Evolutionary conservation across 2,329 filamentous ascomycete species (phyloP).

Genomic region (Drechmeria coniospora): DNA sequence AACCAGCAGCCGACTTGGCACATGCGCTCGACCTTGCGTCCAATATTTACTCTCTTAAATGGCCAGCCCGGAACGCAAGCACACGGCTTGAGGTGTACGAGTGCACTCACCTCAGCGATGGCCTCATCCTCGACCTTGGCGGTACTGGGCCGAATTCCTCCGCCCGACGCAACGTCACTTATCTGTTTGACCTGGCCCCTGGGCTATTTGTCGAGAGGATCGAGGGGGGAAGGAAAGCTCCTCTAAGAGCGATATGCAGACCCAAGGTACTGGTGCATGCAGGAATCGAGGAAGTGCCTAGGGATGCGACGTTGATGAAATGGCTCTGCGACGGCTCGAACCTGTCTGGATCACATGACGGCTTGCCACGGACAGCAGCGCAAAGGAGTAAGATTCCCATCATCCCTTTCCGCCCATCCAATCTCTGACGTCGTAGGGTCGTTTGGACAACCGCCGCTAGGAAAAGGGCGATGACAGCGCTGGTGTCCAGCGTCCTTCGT

Average conservation of each 20-base stretch:
- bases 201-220: slow-evolving; percentile 22
- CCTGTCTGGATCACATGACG: slow-evolving; percentile 4
- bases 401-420: slow-evolving; percentile 6
- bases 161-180: slow-evolving; percentile 15
- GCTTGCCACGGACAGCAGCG: slow-evolving; percentile 6
- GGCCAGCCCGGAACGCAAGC: slow-evolving; percentile 20
- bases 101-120: slow-evolving; percentile 18
- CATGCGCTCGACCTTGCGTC: slow-evolving; percentile 20
- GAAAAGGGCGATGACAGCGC: slow-evolving; percentile 1
- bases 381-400: slow-evolving; percentile 14
- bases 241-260: slow-evolving; percentile 16
- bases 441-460: slow-evolving; percentile 1
- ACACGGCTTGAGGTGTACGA: slow-evolving; percentile 21
- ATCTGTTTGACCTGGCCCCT: slow-evolving; percentile 21
- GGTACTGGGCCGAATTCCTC: slow-evolving; percentile 14
- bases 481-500: background rate
- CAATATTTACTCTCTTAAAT: slow-evolving; percentile 20
- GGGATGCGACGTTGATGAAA: slow-evolving; percentile 16
- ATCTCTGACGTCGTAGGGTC: slow-evolving; percentile 15
- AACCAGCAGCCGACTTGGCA: slow-evolving; percentile 20
- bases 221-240: slow-evolving; percentile 16
- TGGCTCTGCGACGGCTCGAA: slow-evolving; percentile 17
- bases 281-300: slow-evolving; percentile 11
- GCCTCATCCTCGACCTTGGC: slow-evolving; percentile 13
- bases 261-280: slow-evolving; percentile 19